Conservation (phyloP, 2,329 filamentous ascomycete species). For the Fusarium nematophilum region DNA sequence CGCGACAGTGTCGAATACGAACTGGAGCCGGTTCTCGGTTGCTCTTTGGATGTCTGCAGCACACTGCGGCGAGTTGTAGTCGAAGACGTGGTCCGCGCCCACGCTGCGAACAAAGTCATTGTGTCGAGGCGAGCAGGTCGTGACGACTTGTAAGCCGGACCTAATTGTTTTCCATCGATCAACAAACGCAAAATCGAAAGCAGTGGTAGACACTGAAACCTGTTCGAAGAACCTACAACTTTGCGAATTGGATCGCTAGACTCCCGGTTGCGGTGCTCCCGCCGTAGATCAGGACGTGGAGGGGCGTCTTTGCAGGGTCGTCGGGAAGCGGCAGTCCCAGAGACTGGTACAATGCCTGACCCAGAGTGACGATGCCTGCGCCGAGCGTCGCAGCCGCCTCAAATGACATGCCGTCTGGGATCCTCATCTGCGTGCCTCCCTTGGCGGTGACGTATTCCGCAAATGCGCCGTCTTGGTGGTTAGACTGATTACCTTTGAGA, state of each 20-base stretch:
- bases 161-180: too few species aligned
- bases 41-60: too few species aligned
- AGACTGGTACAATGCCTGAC: slow-evolving; percentile 61
- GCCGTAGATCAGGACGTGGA: slow-evolving; percentile 57
- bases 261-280: slow-evolving; percentile 66
- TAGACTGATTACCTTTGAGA: neutral
- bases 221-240: too few species aligned
- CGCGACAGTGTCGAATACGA: too few species aligned
- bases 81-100: too few species aligned
- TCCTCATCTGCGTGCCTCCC: slow-evolving; percentile 54
- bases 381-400: slow-evolving; percentile 60
- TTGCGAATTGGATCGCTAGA: slow-evolving; percentile 58
- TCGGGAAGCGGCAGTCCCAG: slow-evolving; percentile 59
- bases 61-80: too few species aligned
- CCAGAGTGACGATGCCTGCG: slow-evolving; percentile 55
- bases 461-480: slow-evolving; percentile 52
- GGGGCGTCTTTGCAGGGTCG: slow-evolving; percentile 49
- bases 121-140: too few species aligned
- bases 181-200: too few species aligned
- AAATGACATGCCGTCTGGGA: slow-evolving; percentile 52
- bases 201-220: too few species aligned
- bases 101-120: too few species aligned
- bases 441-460: slow-evolving; percentile 54
- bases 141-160: too few species aligned
- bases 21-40: too few species aligned